Conservation (phyloP, 106 monocot species). For the Phalaenopsis aphrodite region DNA sequence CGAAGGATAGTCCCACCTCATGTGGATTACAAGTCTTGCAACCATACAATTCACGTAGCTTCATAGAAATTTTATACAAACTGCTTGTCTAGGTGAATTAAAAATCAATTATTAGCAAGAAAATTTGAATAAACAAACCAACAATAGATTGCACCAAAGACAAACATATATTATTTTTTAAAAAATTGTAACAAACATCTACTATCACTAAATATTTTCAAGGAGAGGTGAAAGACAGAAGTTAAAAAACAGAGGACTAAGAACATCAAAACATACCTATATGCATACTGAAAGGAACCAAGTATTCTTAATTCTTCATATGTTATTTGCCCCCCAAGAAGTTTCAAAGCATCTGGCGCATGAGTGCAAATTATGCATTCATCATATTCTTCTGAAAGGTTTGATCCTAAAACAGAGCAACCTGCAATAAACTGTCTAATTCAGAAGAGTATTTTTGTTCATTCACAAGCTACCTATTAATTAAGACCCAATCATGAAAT, state of each 20-base stretch:
- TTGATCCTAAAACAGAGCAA: constrained; percentile 36
- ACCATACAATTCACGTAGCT: not conserved
- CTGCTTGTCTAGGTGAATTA: not conserved
- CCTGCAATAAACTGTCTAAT: constrained; percentile 24
- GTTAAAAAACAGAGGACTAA: not conserved
- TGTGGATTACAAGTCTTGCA: not conserved
- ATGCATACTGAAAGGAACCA: constrained; percentile 82
- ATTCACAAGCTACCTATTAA: too few relatives aligned
- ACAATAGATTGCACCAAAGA: not conserved
- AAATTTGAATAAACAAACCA: not conserved
- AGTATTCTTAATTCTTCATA: constrained; percentile 73
- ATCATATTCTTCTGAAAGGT: constrained; percentile 55
- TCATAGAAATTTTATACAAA: not conserved
- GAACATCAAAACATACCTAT: constrained; percentile 38
- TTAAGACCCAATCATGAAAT: too few relatives aligned
- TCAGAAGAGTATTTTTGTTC: too few relatives aligned
- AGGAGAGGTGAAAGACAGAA: not conserved
- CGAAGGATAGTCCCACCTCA: not conserved
- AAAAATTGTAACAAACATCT: not conserved
- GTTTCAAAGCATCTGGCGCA: constrained; percentile 76
- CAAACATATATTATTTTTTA: not conserved
- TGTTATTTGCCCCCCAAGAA: constrained; percentile 68
- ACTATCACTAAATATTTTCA: not conserved
- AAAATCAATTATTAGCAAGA: not conserved
- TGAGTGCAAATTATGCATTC: constrained; percentile 61